Base-by-base conservation (phyloP, 2,329 filamentous ascomycete genomes). In the Cadophora sp. region DNA sequence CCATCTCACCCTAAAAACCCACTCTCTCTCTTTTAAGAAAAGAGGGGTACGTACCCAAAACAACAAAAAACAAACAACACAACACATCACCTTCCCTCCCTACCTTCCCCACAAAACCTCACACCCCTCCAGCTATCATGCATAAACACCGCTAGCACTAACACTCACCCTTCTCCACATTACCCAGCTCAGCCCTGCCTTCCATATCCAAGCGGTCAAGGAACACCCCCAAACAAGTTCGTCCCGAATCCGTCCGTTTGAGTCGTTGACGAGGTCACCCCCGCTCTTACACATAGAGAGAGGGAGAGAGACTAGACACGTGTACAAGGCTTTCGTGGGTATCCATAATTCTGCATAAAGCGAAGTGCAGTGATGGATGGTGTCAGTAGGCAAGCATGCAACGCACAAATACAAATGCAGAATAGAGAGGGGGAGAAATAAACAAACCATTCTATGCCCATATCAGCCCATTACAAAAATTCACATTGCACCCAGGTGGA, bases 261-360 rank as follows among this genome's bases (percentile, higher is more conserved):
- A 13, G 33, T 14, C 27, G 24, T 53, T 53, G 22, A 55, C 51
- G 30, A 36, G 27, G 27, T 55, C 20, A 39, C 30, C 51, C 30
- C 5, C 16, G n/a, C 30, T 16, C 48, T 4, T 30, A 2, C 22
- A 22, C 24, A 30, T 30, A 30, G 6, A 30, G 27, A 30, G 27
- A 6, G 27, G 6, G 3, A 30, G 3, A 30, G 22, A 53, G 16
- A 22, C 50, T 53, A 53, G 53, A 56, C 53, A 56, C 53, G 53
- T 56, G 53, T 56, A 56, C 53, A 56, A 33, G 7, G 14, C 50
- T 5, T 11, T 3, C 27, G 16, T 39, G 13, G 16, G n/a, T 13
- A 56, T 56, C 53, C 53, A 56, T 56, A 39, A 56, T 1, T 39
- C 30, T 56, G 53, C 53, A 39, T 56, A 56, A 39, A 56, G 18